A percentile compares a stretch with the other conserved stretches of the same genome.
Conservation (phyloP, 164 flowering plant species). For the Vitis labrusca region DNA sequence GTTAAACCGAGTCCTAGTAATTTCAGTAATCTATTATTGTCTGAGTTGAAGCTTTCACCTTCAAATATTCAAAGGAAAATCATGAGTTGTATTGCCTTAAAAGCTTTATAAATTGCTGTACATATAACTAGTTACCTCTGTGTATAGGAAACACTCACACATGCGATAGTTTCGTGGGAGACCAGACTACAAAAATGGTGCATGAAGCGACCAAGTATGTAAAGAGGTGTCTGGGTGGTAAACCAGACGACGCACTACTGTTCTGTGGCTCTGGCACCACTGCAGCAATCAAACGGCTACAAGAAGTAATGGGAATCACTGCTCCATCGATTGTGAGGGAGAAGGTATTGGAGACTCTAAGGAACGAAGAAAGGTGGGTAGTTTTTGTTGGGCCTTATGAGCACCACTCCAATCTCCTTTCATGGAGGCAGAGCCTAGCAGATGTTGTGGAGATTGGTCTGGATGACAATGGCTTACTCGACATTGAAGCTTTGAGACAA, state of each 20-base stretch:
- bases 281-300: constrained; percentile 58
- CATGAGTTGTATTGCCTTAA: too few species aligned
- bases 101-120: too few species aligned
- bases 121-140: not conserved
- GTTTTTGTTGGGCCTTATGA: constrained; percentile 68
- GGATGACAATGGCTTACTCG: constrained; percentile 48
- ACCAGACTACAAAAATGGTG: constrained; percentile 42
- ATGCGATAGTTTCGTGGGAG: constrained; percentile 57
- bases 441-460: constrained; percentile 60
- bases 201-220: constrained; percentile 52
- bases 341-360: constrained; percentile 27
- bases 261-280: constrained; percentile 70
- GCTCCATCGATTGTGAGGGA: constrained; percentile 46
- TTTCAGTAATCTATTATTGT: too few species aligned
- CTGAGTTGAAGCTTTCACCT: too few species aligned
- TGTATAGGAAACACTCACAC: constrained; percentile 64
- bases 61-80: too few species aligned
- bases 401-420: constrained; percentile 70
- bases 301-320: constrained; percentile 62
- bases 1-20: too few species aligned
- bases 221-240: constrained; percentile 54
- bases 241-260: constrained; percentile 41
- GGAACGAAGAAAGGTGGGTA: constrained; percentile 56
- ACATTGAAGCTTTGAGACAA: constrained; percentile 39
- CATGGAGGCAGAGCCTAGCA: constrained; percentile 68